phyloP scores from a whole-genome alignment of 2,329 filamentous ascomycete species.

The Erysiphe neolycopersici region DNA sequence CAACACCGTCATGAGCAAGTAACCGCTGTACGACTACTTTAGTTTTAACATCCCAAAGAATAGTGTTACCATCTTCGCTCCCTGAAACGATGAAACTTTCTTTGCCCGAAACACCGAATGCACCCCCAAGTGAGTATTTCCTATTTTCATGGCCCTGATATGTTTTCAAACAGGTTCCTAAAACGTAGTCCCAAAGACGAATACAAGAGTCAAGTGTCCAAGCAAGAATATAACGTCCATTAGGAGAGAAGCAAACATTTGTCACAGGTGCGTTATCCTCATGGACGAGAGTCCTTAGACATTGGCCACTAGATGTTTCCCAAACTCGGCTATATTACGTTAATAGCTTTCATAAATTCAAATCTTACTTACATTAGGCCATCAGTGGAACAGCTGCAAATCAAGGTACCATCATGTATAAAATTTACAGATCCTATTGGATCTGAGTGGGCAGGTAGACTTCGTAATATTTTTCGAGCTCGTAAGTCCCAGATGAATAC shows the following conservation, averaged over 20 bases:
- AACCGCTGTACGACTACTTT: slow-evolving; percentile 58
- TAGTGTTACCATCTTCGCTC: slow-evolving; percentile 62
- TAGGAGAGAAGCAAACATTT: slow-evolving; percentile 76
- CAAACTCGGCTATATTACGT: slow-evolving; percentile 43
- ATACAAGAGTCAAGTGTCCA: slow-evolving; percentile 79
- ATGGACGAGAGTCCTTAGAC: slow-evolving; percentile 78
- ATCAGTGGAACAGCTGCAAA: slow-evolving; percentile 77
- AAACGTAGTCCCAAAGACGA: slow-evolving; percentile 83
- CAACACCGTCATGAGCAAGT: slow-evolving; percentile 26
- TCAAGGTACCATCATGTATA: slow-evolving; percentile 69
- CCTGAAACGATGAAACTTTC: slow-evolving; percentile 47
- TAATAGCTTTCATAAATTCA: not conserved
- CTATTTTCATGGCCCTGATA: slow-evolving; percentile 81
- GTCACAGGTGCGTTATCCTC: slow-evolving; percentile 85
- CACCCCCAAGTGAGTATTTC: slow-evolving; percentile 60
- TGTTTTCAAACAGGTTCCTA: slow-evolving; percentile 79
- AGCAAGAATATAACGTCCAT: slow-evolving; percentile 76
- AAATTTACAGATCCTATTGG: slow-evolving; percentile 88
- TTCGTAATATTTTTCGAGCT: slow-evolving; percentile 65
- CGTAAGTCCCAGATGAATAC: slow-evolving; percentile 93
- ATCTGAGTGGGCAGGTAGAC: slow-evolving; percentile 79
- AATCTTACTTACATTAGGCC: slow-evolving; percentile 42
- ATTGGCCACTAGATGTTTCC: slow-evolving; percentile 90
- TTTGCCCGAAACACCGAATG: slow-evolving; percentile 43
- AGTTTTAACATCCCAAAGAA: slow-evolving; percentile 73